phyloP scores from a whole-genome alignment of 768 basidiomycete genomes.

The Suillus cothurnatus region DNA sequence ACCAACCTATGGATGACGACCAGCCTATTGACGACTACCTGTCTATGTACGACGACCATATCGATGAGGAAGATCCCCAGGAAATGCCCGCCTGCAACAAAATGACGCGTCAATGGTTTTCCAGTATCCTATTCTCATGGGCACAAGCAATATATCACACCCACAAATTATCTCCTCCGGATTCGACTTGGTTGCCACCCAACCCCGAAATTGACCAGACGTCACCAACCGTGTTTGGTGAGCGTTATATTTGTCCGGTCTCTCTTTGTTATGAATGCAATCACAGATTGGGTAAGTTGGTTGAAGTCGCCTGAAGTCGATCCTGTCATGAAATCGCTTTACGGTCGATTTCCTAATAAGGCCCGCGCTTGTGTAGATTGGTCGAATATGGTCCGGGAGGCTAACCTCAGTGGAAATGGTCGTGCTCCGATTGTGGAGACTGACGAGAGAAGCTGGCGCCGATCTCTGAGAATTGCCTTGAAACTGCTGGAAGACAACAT shows the following conservation, averaged over 20 bases:
- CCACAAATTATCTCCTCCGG: too few relatives aligned
- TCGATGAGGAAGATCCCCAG: too few relatives aligned
- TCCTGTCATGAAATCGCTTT: neutral
- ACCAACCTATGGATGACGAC: too few relatives aligned
- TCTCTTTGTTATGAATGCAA: neutral
- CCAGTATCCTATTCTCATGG: too few relatives aligned
- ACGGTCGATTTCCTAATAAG: neutral
- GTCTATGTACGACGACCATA: too few relatives aligned
- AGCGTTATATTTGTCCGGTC: neutral
- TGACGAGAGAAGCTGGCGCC: neutral
- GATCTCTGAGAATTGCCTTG: neutral
- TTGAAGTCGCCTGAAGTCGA: neutral
- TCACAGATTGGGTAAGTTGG: neutral
- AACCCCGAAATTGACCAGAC: too few relatives aligned
- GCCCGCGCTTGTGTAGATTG: fast-evolving
- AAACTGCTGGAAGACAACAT: neutral
- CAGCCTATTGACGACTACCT: too few relatives aligned
- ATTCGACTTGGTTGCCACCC: too few relatives aligned
- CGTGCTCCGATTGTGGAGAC: neutral
- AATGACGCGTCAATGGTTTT: too few relatives aligned
- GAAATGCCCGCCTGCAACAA: too few relatives aligned
- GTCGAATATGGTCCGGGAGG: neutral
- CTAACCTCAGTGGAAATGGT: neutral
- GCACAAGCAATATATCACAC: too few relatives aligned
- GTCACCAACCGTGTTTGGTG: too few relatives aligned